These are phyloP conservation scores for Cyberlindnera bimundalis DNA, from an alignment of 805 yeast species.

Conservation along the genomic window DNA sequence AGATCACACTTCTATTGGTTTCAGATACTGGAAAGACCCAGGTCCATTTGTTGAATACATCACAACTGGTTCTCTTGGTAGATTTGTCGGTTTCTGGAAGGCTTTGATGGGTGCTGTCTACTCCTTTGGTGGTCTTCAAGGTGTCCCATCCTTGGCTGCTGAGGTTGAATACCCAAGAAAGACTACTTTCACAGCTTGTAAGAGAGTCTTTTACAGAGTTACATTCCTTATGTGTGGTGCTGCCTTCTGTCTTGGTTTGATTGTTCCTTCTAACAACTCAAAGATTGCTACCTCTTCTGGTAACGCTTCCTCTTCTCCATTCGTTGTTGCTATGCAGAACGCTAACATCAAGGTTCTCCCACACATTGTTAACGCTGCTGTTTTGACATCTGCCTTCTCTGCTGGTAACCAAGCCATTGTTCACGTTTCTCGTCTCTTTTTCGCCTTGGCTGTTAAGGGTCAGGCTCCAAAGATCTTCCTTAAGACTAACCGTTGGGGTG, in stretches of 20 bases:
- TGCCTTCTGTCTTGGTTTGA: constrained; percentile 33
- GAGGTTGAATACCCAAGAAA: constrained; percentile 56
- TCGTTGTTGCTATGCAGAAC: constrained; percentile 43
- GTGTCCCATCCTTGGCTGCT: constrained; percentile 50
- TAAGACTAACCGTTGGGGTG: constrained; percentile 32
- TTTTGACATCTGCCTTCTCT: constrained; percentile 38
- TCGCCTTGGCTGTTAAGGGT: constrained; percentile 35
- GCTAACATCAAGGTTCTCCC: constrained; percentile 41
- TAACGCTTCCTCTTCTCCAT: constrained; percentile 36
- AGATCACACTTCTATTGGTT: constrained; percentile 32
- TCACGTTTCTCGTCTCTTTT: constrained; percentile 33
- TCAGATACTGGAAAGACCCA: constrained; percentile 33
- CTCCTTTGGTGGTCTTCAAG: constrained; percentile 56
- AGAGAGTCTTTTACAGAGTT: constrained; percentile 33
- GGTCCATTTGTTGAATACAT: constrained; percentile 32
- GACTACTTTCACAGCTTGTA: constrained; percentile 57
- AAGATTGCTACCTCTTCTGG: constrained; percentile 30
- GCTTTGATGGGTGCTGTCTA: constrained; percentile 58
- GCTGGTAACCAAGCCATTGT: constrained; percentile 34
- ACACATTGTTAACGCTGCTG: constrained; percentile 37
- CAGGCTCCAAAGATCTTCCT: constrained; percentile 38
- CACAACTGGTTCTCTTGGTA: constrained; percentile 43
- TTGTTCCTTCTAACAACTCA: constrained; percentile 32
- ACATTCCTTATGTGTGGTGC: constrained; percentile 30
- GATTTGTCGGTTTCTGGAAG: constrained; percentile 58